phyloP scores from a whole-genome alignment of 2,329 filamentous ascomycete genomes.

The Thelonectria olida region DNA sequence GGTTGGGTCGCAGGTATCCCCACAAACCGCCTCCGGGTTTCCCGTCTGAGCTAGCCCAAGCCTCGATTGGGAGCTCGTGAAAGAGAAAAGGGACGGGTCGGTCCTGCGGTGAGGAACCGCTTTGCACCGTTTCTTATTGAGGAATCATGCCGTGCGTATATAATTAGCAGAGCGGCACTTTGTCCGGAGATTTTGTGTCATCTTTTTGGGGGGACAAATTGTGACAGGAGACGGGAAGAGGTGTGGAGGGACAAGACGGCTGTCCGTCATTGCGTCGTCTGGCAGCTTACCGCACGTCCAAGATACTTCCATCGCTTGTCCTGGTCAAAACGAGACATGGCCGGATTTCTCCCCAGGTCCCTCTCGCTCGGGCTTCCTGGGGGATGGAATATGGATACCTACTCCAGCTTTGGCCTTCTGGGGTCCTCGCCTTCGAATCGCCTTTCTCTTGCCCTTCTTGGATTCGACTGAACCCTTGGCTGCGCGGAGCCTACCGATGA shows the following conservation, averaged over 20 bases:
- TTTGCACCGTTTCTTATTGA: not conserved
- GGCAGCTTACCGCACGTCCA: not conserved
- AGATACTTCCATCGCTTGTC: not conserved
- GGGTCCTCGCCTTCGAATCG: not conserved
- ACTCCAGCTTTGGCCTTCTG: not conserved
- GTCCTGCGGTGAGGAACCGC: not conserved
- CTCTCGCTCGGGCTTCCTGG: slow-evolving; percentile 5
- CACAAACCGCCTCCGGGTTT: slow-evolving; percentile 31
- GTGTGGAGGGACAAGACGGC: not conserved
- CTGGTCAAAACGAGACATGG: not conserved
- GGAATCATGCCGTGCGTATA: not conserved
- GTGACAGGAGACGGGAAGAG: no score
- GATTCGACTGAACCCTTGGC: slow-evolving; percentile 14
- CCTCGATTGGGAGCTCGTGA: not conserved
- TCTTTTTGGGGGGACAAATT: not conserved
- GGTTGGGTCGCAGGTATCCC: slow-evolving; percentile 31
- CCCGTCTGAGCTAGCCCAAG: slow-evolving; percentile 27
- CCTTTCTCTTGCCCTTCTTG: slow-evolving; percentile 8
- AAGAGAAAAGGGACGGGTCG: not conserved
- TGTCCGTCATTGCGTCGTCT: not conserved
- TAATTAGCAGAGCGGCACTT: not conserved
- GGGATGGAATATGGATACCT: not conserved
- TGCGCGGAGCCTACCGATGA: slow-evolving; percentile 13
- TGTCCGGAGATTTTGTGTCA: not conserved
- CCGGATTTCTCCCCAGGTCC: slow-evolving; percentile 2